phyloP scores from a whole-genome alignment of 139 green algal genomes.

The Nannochloris sp. region DNA sequence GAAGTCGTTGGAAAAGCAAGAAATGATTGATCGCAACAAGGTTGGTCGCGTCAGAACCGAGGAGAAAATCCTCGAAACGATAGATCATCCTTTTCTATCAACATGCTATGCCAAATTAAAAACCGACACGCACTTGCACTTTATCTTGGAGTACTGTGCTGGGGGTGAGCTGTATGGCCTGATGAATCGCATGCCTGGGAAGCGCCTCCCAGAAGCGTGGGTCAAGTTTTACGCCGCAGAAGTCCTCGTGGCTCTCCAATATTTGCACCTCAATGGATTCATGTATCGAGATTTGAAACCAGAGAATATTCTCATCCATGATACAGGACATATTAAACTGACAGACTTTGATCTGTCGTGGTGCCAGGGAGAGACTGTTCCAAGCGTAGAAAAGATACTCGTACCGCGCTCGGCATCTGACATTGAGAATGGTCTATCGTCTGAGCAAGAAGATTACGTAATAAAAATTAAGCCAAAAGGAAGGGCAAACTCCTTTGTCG shows the following conservation, averaged over 20 bases:
- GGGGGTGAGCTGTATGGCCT: conserved; percentile 73
- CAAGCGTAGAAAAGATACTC: conserved; percentile 11
- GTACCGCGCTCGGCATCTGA: neutral
- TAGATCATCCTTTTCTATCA: conserved; percentile 96
- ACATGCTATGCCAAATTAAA: conserved; percentile 89
- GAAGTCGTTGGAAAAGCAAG: conserved; percentile 93
- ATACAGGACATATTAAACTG: conserved; percentile 83
- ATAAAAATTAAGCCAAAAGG: conserved; percentile 75
- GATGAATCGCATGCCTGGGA: conserved; percentile 57
- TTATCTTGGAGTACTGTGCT: conserved; percentile 62
- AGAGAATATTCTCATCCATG: conserved; percentile 94
- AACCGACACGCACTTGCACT: conserved; percentile 85
- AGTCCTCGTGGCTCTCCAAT: conserved; percentile 94
- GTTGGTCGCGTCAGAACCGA: conserved; percentile 82
- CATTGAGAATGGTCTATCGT: neutral
- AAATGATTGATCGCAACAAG: conserved; percentile 83
- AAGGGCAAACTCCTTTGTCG: conserved; percentile 86
- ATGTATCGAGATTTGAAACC: conserved; percentile 97
- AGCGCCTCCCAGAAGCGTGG: conserved; percentile 65
- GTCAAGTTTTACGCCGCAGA: conserved; percentile 86
- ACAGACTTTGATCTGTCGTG: conserved; percentile 97
- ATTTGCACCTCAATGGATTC: conserved; percentile 92
- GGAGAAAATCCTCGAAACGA: conserved; percentile 64
- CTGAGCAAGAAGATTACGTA: neutral
- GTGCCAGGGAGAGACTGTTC: conserved; percentile 44